A percentile compares a stretch with the other conserved stretches of the same genome.
phyloP scores from a whole-genome alignment of 345 rosid species.

The Syzygium grande region DNA sequence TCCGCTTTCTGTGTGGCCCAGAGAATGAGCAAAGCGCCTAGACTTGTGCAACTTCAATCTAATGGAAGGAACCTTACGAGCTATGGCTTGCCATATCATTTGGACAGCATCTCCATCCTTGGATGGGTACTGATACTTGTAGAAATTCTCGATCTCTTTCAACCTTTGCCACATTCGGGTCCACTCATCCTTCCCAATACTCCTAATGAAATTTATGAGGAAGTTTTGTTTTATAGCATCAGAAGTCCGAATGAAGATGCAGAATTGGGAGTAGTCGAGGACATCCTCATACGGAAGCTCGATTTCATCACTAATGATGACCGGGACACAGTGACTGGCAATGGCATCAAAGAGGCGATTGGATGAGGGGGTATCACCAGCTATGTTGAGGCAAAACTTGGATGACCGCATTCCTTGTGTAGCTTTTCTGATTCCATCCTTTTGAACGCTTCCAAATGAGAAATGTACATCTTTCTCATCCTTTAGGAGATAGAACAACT shows the following conservation, averaged over 20 bases:
- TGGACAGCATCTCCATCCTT: conserved; percentile 66
- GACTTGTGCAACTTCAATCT: conserved; percentile 58
- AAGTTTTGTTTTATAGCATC: conserved; percentile 68
- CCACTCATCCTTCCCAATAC: conserved; percentile 68
- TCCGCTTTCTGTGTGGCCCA: conserved; percentile 10
- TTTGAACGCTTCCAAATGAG: conserved; percentile 67
- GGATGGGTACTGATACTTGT: conserved; percentile 59
- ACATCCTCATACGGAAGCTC: conserved; percentile 93
- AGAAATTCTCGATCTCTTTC: conserved; percentile 49
- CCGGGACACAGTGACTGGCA: conserved; percentile 90
- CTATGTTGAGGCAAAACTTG: conserved; percentile 92
- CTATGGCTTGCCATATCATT: conserved; percentile 90
- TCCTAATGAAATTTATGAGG: conserved; percentile 52
- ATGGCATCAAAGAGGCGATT: conserved; percentile 96
- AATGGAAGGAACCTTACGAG: conserved; percentile 59
- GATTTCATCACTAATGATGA: conserved; percentile 85
- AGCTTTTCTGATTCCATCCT: conserved; percentile 60
- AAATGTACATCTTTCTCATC: conserved; percentile 85
- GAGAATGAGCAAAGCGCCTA: conserved; percentile 29
- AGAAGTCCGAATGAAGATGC: conserved; percentile 72
- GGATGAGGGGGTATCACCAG: conserved; percentile 96
- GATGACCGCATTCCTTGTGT: conserved; percentile 74
- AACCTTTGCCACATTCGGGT: conserved; percentile 57
- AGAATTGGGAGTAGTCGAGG: conserved; percentile 81
- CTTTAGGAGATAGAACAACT: conserved; percentile 63